Base-by-base conservation (phyloP, 73 alveolate species). In the Symbiodinium natans region DNA sequence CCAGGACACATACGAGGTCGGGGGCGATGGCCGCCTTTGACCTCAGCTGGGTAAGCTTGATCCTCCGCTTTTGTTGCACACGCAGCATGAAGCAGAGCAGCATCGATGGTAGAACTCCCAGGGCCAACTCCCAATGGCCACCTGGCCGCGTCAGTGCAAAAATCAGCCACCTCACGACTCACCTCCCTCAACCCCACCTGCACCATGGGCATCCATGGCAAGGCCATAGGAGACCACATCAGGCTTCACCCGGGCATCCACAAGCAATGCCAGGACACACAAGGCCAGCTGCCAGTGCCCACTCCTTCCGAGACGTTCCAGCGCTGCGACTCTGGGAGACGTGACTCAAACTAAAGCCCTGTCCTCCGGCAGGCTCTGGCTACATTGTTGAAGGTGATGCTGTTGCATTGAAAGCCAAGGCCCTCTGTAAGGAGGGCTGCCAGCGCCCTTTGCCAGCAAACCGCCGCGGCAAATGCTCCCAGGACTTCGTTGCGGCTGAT, bases 381-480 rank as follows among this genome's bases (percentile, higher is more conserved):
- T 7, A 83, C 95, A 5, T 42, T 88, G 43, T 88, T 88, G 73
- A 88, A 88, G 73, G 73, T 68, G 43, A 88, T 46, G 46, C 33
- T 2, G 80, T 39, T 68, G 42, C 27, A 25, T 34, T 63, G 19
- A 25, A 21, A 5, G 84, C 41, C 38, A 15, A 13, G 27, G 34
- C 11, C 82, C 42, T 23, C 83, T 9, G 21, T 29, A 2, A 27
- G 33, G 33, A 88, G 54, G 43, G 15, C 38, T 27, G n/a, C 43
- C 43, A 88, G 86, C 33, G 80, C 86, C 95, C 73, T 46, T 25
- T 88, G 86, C 95, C 95, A 88, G 38, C 48, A 29, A 34, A 36
- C 36, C 1, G 95, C 95, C 85, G 41, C 95, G 27, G 86, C 95
- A 38, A 80, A 63, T 15, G 95, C 95, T 88, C 86, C 95, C 86